Evolutionary conservation across 805 yeast genomes (phyloP), one percentile per base, ranked within the genome.

Genomic region (Spathaspora arborariae): DNA sequence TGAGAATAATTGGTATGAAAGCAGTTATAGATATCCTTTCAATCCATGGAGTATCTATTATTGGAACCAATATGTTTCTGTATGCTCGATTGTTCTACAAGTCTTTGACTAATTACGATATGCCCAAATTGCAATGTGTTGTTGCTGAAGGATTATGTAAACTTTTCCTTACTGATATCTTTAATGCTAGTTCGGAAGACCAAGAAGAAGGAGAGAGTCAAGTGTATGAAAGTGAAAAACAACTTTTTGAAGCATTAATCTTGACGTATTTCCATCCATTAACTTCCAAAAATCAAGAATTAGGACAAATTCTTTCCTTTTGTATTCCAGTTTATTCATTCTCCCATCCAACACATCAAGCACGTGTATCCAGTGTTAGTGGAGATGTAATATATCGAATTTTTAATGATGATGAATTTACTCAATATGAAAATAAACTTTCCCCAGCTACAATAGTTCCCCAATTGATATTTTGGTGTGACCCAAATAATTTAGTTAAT

Each of bases 101-200:
- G 59, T 78, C 84, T 1, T 67, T 87, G 53, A 78, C 80, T 57
- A 76, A 76, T 52, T 70, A 69, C 47, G 76, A 76, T 4, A 68
- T 78, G 53, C 87, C 87, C 1, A 78, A 76, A 21, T 74, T 89
- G 16, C 96, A 88, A 60, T 82, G 92, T 0, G 74, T 81, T 1
- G 85, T 92, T 8, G 96, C 92, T 0, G 96, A 88, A 57, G 95
- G 96, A 0, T 68, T 91, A 20, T 87, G 91, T 57, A 91, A 92
- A 66, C 68, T 92, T 43, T 81, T 84, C 55, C 70, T 94, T 45
- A 85, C 92, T 13, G 95, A 86, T 52, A 76, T 87, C 18, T 74
- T 90, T 46, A 76, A 73, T 47, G 88, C 84, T 41, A 35, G 39
- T 11, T 10, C 21, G 11, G 20, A 3, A 18, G 52, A 20, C 11